Evolutionary conservation across 495 filamentous ascomycete species (phyloP), one percentile per base, ranked within the genome.

Genomic region (Xylaria nigripes): DNA sequence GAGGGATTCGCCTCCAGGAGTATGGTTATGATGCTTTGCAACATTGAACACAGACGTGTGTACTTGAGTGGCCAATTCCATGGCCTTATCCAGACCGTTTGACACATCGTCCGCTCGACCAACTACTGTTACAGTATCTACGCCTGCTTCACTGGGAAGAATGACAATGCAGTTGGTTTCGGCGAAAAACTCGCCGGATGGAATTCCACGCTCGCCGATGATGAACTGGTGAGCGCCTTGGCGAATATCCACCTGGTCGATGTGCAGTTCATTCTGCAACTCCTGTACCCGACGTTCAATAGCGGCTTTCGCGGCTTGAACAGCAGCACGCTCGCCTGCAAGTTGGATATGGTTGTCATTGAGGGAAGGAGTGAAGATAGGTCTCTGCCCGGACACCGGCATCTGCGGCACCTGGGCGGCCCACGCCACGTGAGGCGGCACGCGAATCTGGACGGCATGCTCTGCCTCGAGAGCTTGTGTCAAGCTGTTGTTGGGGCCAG

Each of bases 101-200:
- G 86, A 78, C 44, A 95, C 80, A 48, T 80, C 77, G 41, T 89
- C 79, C 7, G 80, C 66, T 21, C 86, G 90, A 5, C 94, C 94
- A 55, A 90, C 84, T 58, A 99, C 80, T 29, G 86, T 90, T 22
- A 95, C 77, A 50, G 79, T 83, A 56, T 95, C 88, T 41, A 92
- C 88, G 36, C 87, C 86, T 13, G 77, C 79, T 36, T 76, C 72
- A 25, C 76, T 81, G 25, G 94, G 91, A 21, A 96, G 61, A 42
- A 96, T 81, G 43, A 97, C 81, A 38, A 86, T 78, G 70, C 94
- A 99, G 47, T 92, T 93, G 44, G 92, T 96, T 57, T 95, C 82
- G 15, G 82, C 81, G 54, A 95, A 81, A 73, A 99, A 92, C 42
- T 95, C 79, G 47, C 96, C 83, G 41, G 90, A 70, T 3, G 87